Evolutionary conservation across 495 filamentous ascomycete species (phyloP), one percentile per base, ranked within the genome.

Genomic region (Podospora conica): DNA sequence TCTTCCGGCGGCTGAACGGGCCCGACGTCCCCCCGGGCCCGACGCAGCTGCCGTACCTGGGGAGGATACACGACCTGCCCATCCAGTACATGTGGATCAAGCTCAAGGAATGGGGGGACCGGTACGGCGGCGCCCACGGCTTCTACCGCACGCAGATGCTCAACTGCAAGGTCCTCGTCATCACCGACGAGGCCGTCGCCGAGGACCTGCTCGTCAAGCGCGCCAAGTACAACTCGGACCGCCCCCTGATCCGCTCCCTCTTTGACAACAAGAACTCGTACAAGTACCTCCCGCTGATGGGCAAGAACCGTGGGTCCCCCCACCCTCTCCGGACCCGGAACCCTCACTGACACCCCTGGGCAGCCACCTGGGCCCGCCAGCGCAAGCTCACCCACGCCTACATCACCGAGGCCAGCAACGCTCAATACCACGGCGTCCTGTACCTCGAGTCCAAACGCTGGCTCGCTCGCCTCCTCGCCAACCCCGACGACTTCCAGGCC

Each of bases 141-240:
- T 79, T 83, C 53, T 85, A 79, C 69, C 74, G 74, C 27, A 82
- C 77, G 5, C 74, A 76, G 56, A 78, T 85, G 67, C 75, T 84
- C 18, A 80, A 78, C n/a, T 72, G 75, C 33, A 78, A 74, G 20
- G 77, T 84, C 63, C 69, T 84, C 63, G 74, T 85, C 56, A 74
- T 85, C 57, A 76, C 81, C n/a, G 78, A 81, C 53, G 82, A 85
- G 68, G 79, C 79, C 65, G 77, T 84, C 1, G 81, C 83, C 54
- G 76, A 82, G 48, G 83, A 85, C 21, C 74, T 85, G 29, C 69
- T 85, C 25, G 78, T 82, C 59, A 80, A 76, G 68, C 76, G 80
- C 11, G 79, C 76, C 53, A 83, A 76, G 53, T 73, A 74, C 55
- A 83, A 83, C 71, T 83, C 81, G 10, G 80, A 82, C 56, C 68